Conservation (phyloP, 805 yeast species). For the Candida pseudoglaebosa region DNA sequence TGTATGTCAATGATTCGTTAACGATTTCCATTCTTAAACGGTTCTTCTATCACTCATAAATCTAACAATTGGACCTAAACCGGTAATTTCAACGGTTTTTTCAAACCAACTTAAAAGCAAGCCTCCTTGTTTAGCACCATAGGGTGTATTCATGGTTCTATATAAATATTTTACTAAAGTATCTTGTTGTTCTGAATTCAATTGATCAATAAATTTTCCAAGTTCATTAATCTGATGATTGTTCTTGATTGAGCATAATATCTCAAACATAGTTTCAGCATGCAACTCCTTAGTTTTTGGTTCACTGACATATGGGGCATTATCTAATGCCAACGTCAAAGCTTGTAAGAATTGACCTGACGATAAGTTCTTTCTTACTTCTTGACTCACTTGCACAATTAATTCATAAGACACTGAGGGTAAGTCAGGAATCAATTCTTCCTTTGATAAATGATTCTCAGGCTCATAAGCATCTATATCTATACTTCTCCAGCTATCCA, state of each 20-base stretch:
- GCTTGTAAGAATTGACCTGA: slow-evolving; percentile 73
- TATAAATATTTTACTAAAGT: slow-evolving; percentile 79
- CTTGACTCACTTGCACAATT: slow-evolving; percentile 49
- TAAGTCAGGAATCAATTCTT: slow-evolving; percentile 57
- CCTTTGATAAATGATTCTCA: slow-evolving; percentile 61
- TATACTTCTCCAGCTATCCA: slow-evolving; percentile 89
- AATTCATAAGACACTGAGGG: slow-evolving; percentile 45
- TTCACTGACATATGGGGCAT: slow-evolving; percentile 82
- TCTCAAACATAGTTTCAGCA: slow-evolving; percentile 56
- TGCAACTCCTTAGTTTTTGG: slow-evolving; percentile 47
- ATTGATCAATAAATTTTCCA: slow-evolving; percentile 51
- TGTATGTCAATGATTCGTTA: too few relatives aligned
- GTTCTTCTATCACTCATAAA: slow-evolving; percentile 83
- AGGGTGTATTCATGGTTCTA: slow-evolving; percentile 73
- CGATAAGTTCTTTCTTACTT: slow-evolving; percentile 59
- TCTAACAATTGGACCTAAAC: slow-evolving; percentile 85
- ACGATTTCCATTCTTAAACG: too few relatives aligned
- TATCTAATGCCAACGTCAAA: slow-evolving; percentile 54
- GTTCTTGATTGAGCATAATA: slow-evolving; percentile 50
- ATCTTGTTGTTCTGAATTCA: slow-evolving; percentile 66
- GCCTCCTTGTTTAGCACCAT: slow-evolving; percentile 85
- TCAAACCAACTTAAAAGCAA: slow-evolving; percentile 87
- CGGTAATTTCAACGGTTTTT: slow-evolving; percentile 76
- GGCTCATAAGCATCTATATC: slow-evolving; percentile 91
- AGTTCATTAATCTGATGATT: slow-evolving; percentile 66